A percentile compares a stretch with the other conserved stretches of the same genome.
Conservation (phyloP, 2,329 filamentous ascomycete genomes). For the Colletotrichum truncatum region DNA sequence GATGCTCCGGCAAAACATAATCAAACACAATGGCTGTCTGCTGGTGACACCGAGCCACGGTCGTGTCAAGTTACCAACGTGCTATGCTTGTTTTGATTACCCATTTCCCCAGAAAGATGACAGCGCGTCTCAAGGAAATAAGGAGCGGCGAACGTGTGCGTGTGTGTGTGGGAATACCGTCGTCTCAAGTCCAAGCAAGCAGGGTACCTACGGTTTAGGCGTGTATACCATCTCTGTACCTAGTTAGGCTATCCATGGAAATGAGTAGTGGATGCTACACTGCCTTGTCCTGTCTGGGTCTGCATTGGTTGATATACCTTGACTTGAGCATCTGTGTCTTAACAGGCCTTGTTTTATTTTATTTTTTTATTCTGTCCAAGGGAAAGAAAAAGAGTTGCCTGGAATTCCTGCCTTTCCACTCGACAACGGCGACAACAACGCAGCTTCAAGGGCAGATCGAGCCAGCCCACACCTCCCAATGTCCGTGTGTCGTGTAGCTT, state of each 20-base stretch:
- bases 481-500: not conserved
- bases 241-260: not conserved
- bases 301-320: not conserved
- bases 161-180: slow-evolving; percentile 11
- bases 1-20: too few species aligned
- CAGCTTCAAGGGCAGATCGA: not conserved
- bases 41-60: not conserved
- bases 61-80: not conserved
- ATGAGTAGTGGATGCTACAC: not conserved
- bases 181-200: slow-evolving; percentile 15
- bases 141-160: slow-evolving; percentile 8
- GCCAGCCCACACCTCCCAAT: not conserved
- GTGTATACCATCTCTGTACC: too few species aligned
- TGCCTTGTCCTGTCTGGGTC: not conserved
- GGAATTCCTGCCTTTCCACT: not conserved
- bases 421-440: not conserved
- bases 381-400: not conserved
- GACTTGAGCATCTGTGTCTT: not conserved
- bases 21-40: not conserved
- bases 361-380: too few species aligned
- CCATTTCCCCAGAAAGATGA: not conserved
- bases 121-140: slow-evolving; percentile 10
- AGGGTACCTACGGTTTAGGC: slow-evolving; percentile 1
- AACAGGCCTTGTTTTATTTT: not conserved
- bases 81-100: slow-evolving; percentile 9